These are phyloP conservation scores for Rasamsonia emersonii DNA, from an alignment of 2,329 filamentous ascomycete species.

Conservation along the genomic window DNA sequence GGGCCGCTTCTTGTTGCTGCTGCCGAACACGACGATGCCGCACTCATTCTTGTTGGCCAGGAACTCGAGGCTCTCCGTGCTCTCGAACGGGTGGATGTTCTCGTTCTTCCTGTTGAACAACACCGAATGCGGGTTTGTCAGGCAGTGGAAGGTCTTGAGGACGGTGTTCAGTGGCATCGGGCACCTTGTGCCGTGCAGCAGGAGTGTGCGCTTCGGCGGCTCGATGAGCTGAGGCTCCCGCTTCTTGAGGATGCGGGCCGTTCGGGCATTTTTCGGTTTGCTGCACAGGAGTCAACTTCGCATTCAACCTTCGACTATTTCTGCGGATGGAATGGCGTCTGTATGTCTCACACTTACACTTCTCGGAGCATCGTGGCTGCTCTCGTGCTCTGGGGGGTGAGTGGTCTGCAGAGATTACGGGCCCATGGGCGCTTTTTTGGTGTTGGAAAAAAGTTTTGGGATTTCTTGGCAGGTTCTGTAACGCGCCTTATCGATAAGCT, in stretches of 20 bases:
- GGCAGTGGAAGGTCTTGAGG: constrained; percentile 71
- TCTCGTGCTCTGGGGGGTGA: constrained; percentile 7
- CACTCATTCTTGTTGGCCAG: constrained; percentile 95
- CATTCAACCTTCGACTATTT: background rate
- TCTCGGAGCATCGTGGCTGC: constrained; percentile 32
- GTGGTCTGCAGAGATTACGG: constrained; percentile 12
- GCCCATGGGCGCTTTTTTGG: too few relatives aligned
- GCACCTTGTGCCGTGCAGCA: constrained; percentile 79
- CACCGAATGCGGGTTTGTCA: constrained; percentile 76
- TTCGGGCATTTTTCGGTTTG: constrained; percentile 73
- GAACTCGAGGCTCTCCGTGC: constrained; percentile 80
- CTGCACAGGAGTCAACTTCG: constrained; percentile 25
- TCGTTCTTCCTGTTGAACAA: constrained; percentile 97
- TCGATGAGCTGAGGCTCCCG: constrained; percentile 82
- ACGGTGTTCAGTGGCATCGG: constrained; percentile 76
- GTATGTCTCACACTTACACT: constrained; percentile 26
- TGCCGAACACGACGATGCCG: constrained; percentile 73
- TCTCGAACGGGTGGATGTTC: constrained; percentile 84
- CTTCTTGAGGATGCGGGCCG: constrained; percentile 89
- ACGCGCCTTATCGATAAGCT: too few relatives aligned
- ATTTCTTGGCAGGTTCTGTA: too few relatives aligned
- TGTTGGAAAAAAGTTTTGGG: too few relatives aligned
- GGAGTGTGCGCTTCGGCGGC: constrained; percentile 81
- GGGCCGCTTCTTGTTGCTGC: constrained; percentile 88
- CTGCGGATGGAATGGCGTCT: background rate